Evolutionary conservation across 495 filamentous ascomycete species (phyloP), one percentile per base, ranked within the genome.

Genomic region (Aspergillus mulundensis): DNA sequence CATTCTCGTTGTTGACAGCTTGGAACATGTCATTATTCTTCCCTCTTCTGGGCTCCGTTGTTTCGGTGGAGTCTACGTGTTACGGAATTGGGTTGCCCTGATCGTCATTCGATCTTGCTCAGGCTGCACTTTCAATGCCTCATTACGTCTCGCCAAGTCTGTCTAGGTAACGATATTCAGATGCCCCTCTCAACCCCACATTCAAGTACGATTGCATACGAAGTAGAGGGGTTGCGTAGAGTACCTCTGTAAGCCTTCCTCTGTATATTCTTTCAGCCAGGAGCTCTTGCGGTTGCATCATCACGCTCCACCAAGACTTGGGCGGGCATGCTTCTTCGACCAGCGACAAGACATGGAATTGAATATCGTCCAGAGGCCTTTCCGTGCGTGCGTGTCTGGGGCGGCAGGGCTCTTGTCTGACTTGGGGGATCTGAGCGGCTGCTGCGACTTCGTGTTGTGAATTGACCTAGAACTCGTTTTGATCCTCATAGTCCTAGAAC

Each of bases 141-240:
- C 49, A 59, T 61, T 64, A 59, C 56, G 49, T 58, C 56, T 57
- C 53, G 53, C 59, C 58, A 57, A 58, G 42, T 47, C 28, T 57
- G 12, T 15, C 32, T 36, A 36, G 12, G 32, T 36, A 53, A 41
- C 23, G 50, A 36, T 57, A 52, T 41, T 34, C 38, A 54, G 30
- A 51, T 53, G 38, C 45, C 48, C 10, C 43, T 15, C 23, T 16
- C 25, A 16, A 14, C 23, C 20, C 23, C 36, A 18, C 44, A 6
- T 46, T 41, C 44, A 54, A 42, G 7, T 30, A 51, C 32, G 38
- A 32, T 39, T 50, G 40, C 32, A 50, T 24, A n/a, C 43, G 14
- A n/a, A 15, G 10, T 24, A 45, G 21, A 45, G 16, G 28, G 43
- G 48, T 14, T 19, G n/a, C 6, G 8, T 18, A 7, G 12, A 2